Evolutionary conservation across 1,284 basidiomycete species (phyloP), one percentile per base, ranked within the genome.

Genomic region (Meira miltonrushii): DNA sequence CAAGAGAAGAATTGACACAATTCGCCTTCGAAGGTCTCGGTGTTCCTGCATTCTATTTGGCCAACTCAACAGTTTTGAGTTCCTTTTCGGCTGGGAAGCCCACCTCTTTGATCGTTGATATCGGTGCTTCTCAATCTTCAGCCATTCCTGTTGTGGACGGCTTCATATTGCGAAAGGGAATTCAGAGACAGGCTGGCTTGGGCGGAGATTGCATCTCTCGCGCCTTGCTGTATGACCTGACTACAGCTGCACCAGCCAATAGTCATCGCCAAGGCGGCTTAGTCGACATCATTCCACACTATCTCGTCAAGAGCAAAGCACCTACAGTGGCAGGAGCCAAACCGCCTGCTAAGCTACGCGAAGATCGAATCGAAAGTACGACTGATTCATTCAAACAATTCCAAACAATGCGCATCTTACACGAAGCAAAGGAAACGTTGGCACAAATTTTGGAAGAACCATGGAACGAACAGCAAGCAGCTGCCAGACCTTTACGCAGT

Each of bases 21-120:
- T 87, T 98, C 59, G 91, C 94, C 81, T 98, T 98, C 75, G 95
- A 99, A 80, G 88, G 93, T 63, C 92, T 96, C 71, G 82, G 90
- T 54, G 89, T 88, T 8, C 95, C 95, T 1, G 95, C 94, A 0
- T 92, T 95, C 80, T 99, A 98, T 78, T 89, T 96, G 54, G 92
- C 94, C 38, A 96, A 97, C 76, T 88, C 89, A 23, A 88, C 90
- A n/a, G 94, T 98, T 13, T 81, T 98, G 55, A 94, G 90, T 78
- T 89, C 92, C 88, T 99, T 99, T 78, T 90, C 94, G 10, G 88
- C 93, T 51, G 94, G 95, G 39, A 95, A 93, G 79, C 92, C 92
- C 0, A 93, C 93, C 33, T 92, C 94, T 2, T 82, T 98, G 52
- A 89, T 98, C 0, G 87, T 99, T 51, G 94, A 98, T 73, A 85